Evolutionary conservation across 345 rosid species (phyloP), one percentile per base, ranked within the genome.

Genomic region (Psidium guajava): DNA sequence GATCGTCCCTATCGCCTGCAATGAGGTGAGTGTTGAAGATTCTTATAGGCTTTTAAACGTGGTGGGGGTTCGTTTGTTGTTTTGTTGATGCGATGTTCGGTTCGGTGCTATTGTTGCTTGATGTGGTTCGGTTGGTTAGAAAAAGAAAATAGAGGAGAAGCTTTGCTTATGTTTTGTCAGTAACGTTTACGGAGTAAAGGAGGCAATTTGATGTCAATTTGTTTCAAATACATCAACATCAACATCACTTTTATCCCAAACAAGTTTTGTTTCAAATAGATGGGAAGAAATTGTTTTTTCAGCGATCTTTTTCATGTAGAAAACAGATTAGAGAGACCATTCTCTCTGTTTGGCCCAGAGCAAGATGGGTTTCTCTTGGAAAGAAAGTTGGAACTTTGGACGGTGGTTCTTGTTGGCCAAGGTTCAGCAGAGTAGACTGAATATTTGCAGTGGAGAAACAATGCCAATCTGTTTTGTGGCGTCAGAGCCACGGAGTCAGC

Each of bases 1-100:
- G 89, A 87, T 94, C 88, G 82, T 94, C 84, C 98, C 99, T 5
- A 87, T 96, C 90, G 98, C 96, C 87, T 84, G 93, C 81, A 91
- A 94, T 80, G 94, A 94, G 98, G 98, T 94, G 83, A 54, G 82
- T 75, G 24, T 25, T 40, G 47, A 40, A 36, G 40, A 32, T 74
- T 15, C 25, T 75, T 73, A 14, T 73, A 3, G 32, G 44, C 8
- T 73, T 73, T 25, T 73, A 13, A 73, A 73, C 11, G 18, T 42
- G 80, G 21, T 32, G 80, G 80, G 10, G 13, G 10, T 28, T 49
- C 24, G 42, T 36, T 75, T 75, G 18, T 32, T 40, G 81, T 18
- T 74, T 74, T 16, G 49, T 15, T 36, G 49, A 49, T 42, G 80
- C 80, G 80, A 53, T 20, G 22, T 54, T 54, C 8, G 56, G 56